phyloP scores from a whole-genome alignment of 2,329 filamentous ascomycete genomes.

The Mollisiaceae sp. region DNA sequence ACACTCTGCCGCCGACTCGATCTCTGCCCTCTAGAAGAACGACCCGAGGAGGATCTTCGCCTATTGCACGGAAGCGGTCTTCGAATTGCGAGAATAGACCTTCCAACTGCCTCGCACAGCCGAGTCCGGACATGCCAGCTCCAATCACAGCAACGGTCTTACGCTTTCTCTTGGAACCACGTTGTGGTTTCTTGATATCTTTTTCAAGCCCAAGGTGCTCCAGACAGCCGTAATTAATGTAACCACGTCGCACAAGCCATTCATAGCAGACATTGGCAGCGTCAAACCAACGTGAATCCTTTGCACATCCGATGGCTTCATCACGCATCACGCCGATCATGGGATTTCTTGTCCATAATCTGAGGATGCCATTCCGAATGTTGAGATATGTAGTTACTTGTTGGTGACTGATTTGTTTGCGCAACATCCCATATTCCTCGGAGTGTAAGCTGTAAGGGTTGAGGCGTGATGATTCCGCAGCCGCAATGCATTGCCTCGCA shows the following conservation, averaged over 20 bases:
- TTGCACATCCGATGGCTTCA: conserved; percentile 89
- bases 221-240: conserved; percentile 96
- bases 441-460: conserved; percentile 88
- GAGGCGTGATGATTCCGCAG: conserved; percentile 86
- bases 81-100: conserved; percentile 83
- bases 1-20: conserved; percentile 89
- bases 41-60: conserved; percentile 73
- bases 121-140: conserved; percentile 91
- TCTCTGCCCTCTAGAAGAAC: conserved; percentile 85
- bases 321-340: conserved; percentile 79
- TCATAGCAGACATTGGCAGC: conserved; percentile 87
- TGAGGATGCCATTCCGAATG: conserved; percentile 90
- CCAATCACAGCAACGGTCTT: conserved; percentile 87
- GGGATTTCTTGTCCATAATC: conserved; percentile 88
- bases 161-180: conserved; percentile 52
- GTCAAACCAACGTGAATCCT: conserved; percentile 86
- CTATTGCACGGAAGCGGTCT: conserved; percentile 66
- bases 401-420: conserved; percentile 80
- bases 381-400: conserved; percentile 97
- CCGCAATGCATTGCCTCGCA: conserved; percentile 87
- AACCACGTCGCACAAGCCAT: conserved; percentile 89
- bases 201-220: conserved; percentile 57
- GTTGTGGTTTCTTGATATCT: conserved; percentile 42
- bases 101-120: conserved; percentile 89
- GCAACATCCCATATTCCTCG: conserved; percentile 81